Conservation (phyloP, 352 stramenopile genomes). For the Globisporangium cystogenes region DNA sequence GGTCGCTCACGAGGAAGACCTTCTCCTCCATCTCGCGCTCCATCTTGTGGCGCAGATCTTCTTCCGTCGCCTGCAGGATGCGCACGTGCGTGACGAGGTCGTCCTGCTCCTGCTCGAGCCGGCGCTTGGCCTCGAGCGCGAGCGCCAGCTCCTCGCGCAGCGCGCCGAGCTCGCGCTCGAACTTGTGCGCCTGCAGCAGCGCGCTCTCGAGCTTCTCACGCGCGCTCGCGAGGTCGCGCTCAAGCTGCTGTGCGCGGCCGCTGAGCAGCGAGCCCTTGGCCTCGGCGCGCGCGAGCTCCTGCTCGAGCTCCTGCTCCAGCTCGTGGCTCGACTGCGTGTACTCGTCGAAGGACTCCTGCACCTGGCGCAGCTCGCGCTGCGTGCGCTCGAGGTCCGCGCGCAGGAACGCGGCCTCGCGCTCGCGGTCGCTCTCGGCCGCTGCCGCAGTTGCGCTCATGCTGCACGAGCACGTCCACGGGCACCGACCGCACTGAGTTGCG, state of each 20-base stretch:
- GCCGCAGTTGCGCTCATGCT: too few relatives aligned
- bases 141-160: slow-evolving; percentile 38
- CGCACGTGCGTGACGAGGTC: slow-evolving; percentile 77
- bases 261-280: slow-evolving; percentile 35
- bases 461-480: too few relatives aligned
- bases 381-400: slow-evolving; percentile 46
- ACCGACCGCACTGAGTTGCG: too few relatives aligned
- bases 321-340: slow-evolving; percentile 81
- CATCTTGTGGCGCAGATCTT: slow-evolving; percentile 75
- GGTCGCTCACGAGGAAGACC: slow-evolving; percentile 77
- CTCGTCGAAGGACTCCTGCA: slow-evolving; percentile 77
- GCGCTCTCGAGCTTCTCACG: slow-evolving; percentile 50
- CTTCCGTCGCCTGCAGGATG: slow-evolving; percentile 73
- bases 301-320: slow-evolving; percentile 70
- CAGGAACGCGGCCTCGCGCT: slow-evolving; percentile 18
- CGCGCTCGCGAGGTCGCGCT: slow-evolving; percentile 40
- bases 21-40: slow-evolving; percentile 86
- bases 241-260: slow-evolving; percentile 42
- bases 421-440: background rate
- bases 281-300: slow-evolving; percentile 65
- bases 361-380: slow-evolving; percentile 52
- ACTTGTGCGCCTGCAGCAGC: slow-evolving; percentile 41
- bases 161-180: slow-evolving; percentile 40
- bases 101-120: slow-evolving; percentile 71
- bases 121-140: slow-evolving; percentile 31